phyloP scores from a whole-genome alignment of 2,329 filamentous ascomycete genomes.

The Colletotrichum eremochloae region DNA sequence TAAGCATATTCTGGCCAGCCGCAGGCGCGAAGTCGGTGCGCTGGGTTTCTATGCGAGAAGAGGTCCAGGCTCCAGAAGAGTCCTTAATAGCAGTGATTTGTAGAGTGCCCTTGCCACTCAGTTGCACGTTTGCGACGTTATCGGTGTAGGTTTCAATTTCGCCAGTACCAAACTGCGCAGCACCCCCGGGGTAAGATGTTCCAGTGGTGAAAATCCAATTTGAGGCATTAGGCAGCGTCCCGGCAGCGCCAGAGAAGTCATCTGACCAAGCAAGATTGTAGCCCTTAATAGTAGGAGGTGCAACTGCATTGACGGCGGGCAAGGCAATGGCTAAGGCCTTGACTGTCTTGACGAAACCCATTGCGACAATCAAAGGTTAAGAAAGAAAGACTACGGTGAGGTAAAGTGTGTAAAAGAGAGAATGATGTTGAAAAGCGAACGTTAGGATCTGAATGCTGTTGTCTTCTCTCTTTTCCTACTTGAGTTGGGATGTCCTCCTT shows the following conservation, averaged over 20 bases:
- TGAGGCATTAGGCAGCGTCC: neutral
- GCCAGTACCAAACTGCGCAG: neutral
- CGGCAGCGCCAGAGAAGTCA: neutral
- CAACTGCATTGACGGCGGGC: neutral
- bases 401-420: neutral
- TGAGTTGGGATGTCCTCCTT: neutral
- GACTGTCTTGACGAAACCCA: neutral
- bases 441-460: neutral
- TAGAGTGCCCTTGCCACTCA: neutral
- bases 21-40: slow-evolving; percentile 52
- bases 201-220: neutral
- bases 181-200: neutral
- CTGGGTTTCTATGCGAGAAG: slow-evolving; percentile 57
- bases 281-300: neutral
- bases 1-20: slow-evolving; percentile 51
- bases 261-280: neutral
- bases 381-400: neutral
- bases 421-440: neutral
- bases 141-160: neutral
- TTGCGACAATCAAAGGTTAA: neutral
- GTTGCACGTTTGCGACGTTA: neutral
- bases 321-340: neutral
- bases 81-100: neutral
- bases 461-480: neutral
- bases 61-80: slow-evolving; percentile 39